phyloP scores from a whole-genome alignment of 768 basidiomycete species.

The Termitomyces sp. region DNA sequence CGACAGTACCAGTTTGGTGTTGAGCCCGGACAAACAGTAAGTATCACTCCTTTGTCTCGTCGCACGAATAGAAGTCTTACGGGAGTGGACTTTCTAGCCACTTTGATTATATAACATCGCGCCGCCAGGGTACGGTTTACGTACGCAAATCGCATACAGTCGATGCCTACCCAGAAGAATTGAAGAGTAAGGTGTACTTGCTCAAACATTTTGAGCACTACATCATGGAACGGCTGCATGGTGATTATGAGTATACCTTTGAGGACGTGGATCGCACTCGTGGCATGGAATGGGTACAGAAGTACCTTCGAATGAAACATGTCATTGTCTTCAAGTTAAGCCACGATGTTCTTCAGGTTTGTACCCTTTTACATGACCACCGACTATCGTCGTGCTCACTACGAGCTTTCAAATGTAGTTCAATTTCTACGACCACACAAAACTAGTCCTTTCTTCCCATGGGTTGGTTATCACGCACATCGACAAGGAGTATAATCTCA shows the following conservation, averaged over 20 bases:
- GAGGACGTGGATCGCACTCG: slow-evolving; percentile 58
- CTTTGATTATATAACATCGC: slow-evolving; percentile 82
- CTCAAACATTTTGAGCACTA: slow-evolving; percentile 92
- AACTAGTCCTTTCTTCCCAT: slow-evolving; percentile 80
- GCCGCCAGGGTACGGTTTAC: slow-evolving; percentile 58
- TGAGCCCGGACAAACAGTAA: slow-evolving; percentile 84
- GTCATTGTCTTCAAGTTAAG: slow-evolving; percentile 96
- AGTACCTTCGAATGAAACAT: slow-evolving; percentile 94
- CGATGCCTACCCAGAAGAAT: slow-evolving; percentile 67
- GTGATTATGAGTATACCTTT: slow-evolving; percentile 80
- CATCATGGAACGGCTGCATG: slow-evolving; percentile 86
- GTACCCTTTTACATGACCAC: slow-evolving; percentile 16
- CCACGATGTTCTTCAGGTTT: slow-evolving; percentile 91
- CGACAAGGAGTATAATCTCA: slow-evolving; percentile 80
- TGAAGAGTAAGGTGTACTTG: slow-evolving; percentile 88
- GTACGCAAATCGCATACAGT: slow-evolving; percentile 69
- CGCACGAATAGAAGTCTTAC: not conserved
- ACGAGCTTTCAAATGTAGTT: slow-evolving; percentile 49
- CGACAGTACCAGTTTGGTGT: slow-evolving; percentile 82
- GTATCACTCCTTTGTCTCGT: slow-evolving; percentile 23
- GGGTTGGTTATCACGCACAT: slow-evolving; percentile 84
- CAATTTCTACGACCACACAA: slow-evolving; percentile 98
- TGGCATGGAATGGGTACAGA: slow-evolving; percentile 95
- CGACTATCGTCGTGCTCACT: not conserved
- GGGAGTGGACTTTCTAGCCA: slow-evolving; percentile 41